Conservation (phyloP, 768 basidiomycete species). For the Pulveroboletus sp. region DNA sequence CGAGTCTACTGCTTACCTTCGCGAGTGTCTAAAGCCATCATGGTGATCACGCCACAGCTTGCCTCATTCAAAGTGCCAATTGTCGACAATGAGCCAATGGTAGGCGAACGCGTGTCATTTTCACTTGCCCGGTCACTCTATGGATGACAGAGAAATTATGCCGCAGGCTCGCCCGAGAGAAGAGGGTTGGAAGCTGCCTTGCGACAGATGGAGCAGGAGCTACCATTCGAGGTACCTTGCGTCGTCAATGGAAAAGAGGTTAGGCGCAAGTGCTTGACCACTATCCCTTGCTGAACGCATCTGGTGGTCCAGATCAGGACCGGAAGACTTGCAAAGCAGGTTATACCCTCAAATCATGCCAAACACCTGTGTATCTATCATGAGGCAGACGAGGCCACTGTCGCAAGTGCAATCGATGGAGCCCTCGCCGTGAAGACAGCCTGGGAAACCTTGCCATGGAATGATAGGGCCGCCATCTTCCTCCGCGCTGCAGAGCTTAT, state of each 20-base stretch:
- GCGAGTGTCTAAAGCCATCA: constrained; percentile 20
- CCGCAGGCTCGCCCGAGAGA: constrained; percentile 75
- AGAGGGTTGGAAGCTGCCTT: constrained; percentile 67
- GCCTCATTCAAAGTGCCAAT: constrained; percentile 82
- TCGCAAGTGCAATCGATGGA: constrained; percentile 78
- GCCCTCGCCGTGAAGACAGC: constrained; percentile 80
- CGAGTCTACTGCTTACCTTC: no score
- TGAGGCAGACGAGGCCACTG: constrained; percentile 75
- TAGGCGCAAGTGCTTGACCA: constrained; percentile 22
- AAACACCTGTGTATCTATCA: constrained; percentile 81
- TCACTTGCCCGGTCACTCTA: neutral
- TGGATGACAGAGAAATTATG: constrained; percentile 62
- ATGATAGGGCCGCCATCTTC: constrained; percentile 96
- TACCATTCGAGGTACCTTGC: constrained; percentile 91
- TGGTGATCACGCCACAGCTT: constrained; percentile 55
- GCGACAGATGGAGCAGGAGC: constrained; percentile 70
- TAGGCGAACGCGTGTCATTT: constrained; percentile 30
- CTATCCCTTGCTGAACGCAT: constrained; percentile 1
- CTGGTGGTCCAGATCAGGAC: constrained; percentile 61
- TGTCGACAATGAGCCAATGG: constrained; percentile 94
- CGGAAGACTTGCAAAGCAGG: constrained; percentile 72
- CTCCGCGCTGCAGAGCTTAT: constrained; percentile 96
- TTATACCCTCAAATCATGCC: constrained; percentile 83
- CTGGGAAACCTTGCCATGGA: constrained; percentile 97
- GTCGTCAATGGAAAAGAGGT: constrained; percentile 88